Conservation (phyloP, 2,329 filamentous ascomycete genomes). For the Parastagonospora avenae region DNA sequence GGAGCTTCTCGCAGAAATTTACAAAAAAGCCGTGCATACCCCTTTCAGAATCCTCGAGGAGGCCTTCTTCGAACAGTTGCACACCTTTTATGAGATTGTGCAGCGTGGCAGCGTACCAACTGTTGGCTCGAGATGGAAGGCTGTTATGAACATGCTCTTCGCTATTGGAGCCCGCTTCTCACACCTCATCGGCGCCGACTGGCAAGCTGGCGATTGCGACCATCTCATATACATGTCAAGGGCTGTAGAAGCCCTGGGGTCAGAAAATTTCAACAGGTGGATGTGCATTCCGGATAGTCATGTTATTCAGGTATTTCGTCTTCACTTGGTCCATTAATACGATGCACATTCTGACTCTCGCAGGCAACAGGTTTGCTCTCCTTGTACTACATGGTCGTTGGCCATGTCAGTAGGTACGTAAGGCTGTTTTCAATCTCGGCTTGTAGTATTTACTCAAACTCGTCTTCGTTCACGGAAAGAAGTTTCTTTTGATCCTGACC, state of each 20-base stretch:
- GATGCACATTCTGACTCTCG: not conserved
- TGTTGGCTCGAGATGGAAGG: slow-evolving; percentile 36
- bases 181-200: slow-evolving; percentile 35
- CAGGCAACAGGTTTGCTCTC: slow-evolving; percentile 27
- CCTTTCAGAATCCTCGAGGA: slow-evolving; percentile 31
- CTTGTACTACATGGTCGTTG: slow-evolving; percentile 31
- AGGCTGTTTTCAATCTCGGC: not conserved
- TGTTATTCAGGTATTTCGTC: slow-evolving; percentile 38
- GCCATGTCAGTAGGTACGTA: slow-evolving; percentile 24
- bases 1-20: slow-evolving; percentile 40
- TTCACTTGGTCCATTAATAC: slow-evolving; percentile 15
- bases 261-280: slow-evolving; percentile 19
- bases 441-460: slow-evolving; percentile 9
- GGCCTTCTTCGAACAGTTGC: slow-evolving; percentile 28
- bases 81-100: slow-evolving; percentile 16
- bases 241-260: slow-evolving; percentile 26
- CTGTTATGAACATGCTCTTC: slow-evolving; percentile 49
- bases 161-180: slow-evolving; percentile 48
- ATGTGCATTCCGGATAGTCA: slow-evolving; percentile 39
- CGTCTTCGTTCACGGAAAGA: no score
- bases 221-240: slow-evolving; percentile 47
- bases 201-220: slow-evolving; percentile 35
- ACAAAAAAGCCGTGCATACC: slow-evolving; percentile 11
- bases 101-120: slow-evolving; percentile 8
- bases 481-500: no score